Percentiles rank a stretch among this genome's conserved stretches.
Evolutionary conservation across 495 filamentous ascomycete genomes (phyloP).

Genomic region (Lindgomyces ingoldianus): DNA sequence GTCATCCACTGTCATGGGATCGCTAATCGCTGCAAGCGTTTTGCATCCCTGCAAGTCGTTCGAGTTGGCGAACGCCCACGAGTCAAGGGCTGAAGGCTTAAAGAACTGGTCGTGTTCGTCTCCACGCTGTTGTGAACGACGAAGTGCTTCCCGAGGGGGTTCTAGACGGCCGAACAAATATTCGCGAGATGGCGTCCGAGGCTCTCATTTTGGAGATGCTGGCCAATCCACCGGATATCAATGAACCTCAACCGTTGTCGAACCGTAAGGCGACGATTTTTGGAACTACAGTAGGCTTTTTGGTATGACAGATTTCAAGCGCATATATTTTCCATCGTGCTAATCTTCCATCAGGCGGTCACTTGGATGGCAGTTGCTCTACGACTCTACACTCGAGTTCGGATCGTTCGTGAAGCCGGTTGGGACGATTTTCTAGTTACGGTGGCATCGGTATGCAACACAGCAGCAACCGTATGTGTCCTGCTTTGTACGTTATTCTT

Average conservation of each 20-base stretch:
- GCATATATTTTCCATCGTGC: background rate
- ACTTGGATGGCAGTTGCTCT: slow-evolving; percentile 18
- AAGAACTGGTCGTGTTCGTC: background rate
- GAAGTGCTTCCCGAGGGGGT: background rate
- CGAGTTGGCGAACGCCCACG: background rate
- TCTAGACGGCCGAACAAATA: background rate
- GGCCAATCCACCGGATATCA: slow-evolving; percentile 17
- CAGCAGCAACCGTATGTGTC: slow-evolving; percentile 8
- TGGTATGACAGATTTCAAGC: slow-evolving; percentile 2
- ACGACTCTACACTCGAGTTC: slow-evolving; percentile 12
- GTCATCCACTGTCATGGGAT: background rate
- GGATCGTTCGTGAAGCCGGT: slow-evolving; percentile 15
- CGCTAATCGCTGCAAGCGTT: background rate
- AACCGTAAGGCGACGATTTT: slow-evolving; percentile 22
- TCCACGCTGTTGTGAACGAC: background rate
- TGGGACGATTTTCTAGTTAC: slow-evolving; percentile 31
- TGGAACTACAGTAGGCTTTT: slow-evolving; percentile 8
- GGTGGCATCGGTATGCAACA: slow-evolving; percentile 10
- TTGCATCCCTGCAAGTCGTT: background rate
- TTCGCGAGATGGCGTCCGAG: slow-evolving; percentile 19
- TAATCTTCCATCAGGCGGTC: slow-evolving; percentile 6
- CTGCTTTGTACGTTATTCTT: slow-evolving; percentile 1
- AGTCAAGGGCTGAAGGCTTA: background rate
- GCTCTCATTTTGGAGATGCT: slow-evolving; percentile 12
- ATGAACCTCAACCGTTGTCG: slow-evolving; percentile 21